A percentile compares a stretch with the other conserved stretches of the same genome.
Evolutionary conservation across 345 rosid species (phyloP).

Genomic region (Arabis hirsuta): DNA sequence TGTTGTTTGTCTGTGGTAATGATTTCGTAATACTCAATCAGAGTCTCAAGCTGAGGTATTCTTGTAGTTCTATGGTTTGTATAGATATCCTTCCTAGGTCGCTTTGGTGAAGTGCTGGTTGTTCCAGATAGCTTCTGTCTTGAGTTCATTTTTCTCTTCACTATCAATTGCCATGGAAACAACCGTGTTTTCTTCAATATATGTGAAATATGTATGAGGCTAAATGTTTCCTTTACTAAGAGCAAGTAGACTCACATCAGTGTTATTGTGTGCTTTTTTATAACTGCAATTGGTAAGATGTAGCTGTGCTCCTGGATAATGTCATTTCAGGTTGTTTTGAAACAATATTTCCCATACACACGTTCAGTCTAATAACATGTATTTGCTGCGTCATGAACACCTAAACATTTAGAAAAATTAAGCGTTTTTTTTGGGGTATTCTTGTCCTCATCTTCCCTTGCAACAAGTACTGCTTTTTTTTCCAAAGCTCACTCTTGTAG

Average conservation of each 20-base stretch:
- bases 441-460: background rate
- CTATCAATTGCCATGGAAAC: background rate
- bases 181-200: constrained; percentile 9
- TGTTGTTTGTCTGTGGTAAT: constrained; percentile 27
- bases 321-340: too few species aligned
- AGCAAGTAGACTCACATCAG: constrained; percentile 21
- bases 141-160: constrained; percentile 9
- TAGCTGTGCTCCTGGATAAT: constrained; percentile 17
- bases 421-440: background rate
- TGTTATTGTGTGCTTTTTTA: constrained; percentile 21
- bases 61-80: constrained; percentile 7
- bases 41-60: constrained; percentile 16
- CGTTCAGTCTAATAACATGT: constrained; percentile 12
- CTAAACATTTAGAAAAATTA: background rate
- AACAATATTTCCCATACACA: background rate
- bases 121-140: constrained; percentile 8
- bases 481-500: constrained; percentile 18
- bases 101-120: too few species aligned
- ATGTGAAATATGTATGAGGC: constrained; percentile 12
- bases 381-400: constrained; percentile 10
- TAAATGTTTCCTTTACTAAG: background rate
- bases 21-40: constrained; percentile 4
- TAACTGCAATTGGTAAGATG: background rate
- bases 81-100: background rate
- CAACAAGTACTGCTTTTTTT: background rate